These are phyloP conservation scores for Steccherinum ochraceum DNA, from an alignment of 768 basidiomycete species.

Conservation along the genomic window DNA sequence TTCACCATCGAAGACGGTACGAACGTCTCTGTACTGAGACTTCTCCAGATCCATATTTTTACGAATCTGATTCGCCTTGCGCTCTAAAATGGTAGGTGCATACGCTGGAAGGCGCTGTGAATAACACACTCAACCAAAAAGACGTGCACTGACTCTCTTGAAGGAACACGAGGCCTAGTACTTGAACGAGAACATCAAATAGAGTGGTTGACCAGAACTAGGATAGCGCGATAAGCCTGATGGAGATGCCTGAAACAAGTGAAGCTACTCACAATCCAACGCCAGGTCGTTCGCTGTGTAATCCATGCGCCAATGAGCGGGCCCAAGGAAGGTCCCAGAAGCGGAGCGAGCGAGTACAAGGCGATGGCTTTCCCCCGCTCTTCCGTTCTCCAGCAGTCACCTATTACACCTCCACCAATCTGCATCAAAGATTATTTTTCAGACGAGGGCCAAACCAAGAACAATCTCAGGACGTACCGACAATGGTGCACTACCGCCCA, in stretches of 20 bases:
- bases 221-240: not conserved
- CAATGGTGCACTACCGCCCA: constrained; percentile 70
- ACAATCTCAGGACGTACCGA: constrained; percentile 26
- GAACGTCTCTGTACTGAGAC: constrained; percentile 28
- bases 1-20: constrained; percentile 39
- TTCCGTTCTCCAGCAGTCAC: constrained; percentile 57
- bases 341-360: constrained; percentile 57
- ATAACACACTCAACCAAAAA: not conserved
- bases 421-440: constrained; percentile 1
- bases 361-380: constrained; percentile 62
- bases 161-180: constrained; percentile 48
- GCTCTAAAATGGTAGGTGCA: constrained; percentile 31
- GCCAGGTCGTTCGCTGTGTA: constrained; percentile 58
- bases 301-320: constrained; percentile 66
- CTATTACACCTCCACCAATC: constrained; percentile 59
- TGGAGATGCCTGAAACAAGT: not conserved
- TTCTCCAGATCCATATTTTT: constrained; percentile 44
- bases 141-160: constrained; percentile 49
- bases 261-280: constrained; percentile 53
- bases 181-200: constrained; percentile 46
- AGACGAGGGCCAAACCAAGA: not conserved
- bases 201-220: constrained; percentile 70
- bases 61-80: constrained; percentile 44
- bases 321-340: constrained; percentile 61
- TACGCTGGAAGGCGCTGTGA: constrained; percentile 15